phyloP scores from a whole-genome alignment of 2,329 filamentous ascomycete genomes.

The Tolypocladium nubicola region DNA sequence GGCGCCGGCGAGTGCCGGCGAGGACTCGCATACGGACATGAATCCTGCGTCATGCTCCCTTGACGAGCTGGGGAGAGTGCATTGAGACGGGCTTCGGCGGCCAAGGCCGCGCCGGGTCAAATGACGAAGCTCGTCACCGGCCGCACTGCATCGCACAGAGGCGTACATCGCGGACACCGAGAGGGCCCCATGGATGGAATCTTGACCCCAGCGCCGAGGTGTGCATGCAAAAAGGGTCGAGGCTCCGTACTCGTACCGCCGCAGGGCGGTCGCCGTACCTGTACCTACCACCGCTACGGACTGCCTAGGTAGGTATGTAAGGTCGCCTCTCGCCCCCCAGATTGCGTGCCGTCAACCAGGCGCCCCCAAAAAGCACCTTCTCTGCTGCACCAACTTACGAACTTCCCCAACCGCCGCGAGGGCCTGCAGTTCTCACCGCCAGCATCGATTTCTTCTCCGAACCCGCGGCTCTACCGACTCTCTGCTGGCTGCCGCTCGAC shows the following conservation, averaged over 20 bases:
- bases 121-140: neutral
- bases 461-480: neutral
- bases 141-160: neutral
- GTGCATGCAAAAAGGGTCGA: neutral
- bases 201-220: neutral
- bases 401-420: neutral
- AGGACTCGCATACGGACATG: neutral
- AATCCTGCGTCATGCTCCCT: neutral
- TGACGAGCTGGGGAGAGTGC: neutral
- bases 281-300: neutral
- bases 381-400: neutral
- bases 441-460: neutral
- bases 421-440: neutral
- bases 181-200: neutral
- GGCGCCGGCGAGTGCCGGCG: neutral
- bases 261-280: neutral
- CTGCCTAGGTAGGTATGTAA: neutral
- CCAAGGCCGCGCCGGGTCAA: neutral
- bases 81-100: neutral
- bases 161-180: neutral
- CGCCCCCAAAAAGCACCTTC: neutral
- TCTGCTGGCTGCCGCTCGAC: neutral
- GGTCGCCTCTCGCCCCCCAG: neutral
- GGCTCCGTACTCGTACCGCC: neutral
- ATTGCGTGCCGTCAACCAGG: neutral